phyloP scores from a whole-genome alignment of 202 grass and related monocot genomes.

The Miscanthus sacchariflorus region DNA sequence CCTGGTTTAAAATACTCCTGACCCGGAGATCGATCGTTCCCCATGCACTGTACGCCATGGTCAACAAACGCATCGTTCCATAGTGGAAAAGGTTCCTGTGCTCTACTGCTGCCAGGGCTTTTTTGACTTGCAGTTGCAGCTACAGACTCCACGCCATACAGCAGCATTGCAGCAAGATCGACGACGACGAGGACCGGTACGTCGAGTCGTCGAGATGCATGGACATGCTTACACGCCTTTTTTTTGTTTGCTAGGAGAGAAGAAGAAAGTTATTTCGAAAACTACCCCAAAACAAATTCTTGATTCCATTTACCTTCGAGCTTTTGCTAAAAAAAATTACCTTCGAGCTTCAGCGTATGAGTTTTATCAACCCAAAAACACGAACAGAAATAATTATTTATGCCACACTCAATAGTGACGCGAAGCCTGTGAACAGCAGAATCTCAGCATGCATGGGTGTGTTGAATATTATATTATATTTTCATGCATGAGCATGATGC shows the following conservation, averaged over 20 bases:
- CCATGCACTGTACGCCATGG: conserved; percentile 32
- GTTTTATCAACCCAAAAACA: not conserved
- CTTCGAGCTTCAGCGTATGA: too few relatives aligned
- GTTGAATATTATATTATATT: not conserved
- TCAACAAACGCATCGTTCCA: conserved; percentile 34
- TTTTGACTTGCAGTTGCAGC: conserved; percentile 20
- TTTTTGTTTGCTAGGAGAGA: not conserved
- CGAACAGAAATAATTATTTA: not conserved
- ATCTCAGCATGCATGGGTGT: not conserved
- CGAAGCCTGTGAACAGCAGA: not conserved
- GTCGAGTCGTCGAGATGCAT: too few relatives aligned
- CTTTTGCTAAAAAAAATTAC: too few relatives aligned
- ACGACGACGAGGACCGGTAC: not conserved
- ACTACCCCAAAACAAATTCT: not conserved
- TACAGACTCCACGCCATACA: not conserved
- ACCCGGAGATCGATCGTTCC: conserved; percentile 53
- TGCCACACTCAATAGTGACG: not conserved
- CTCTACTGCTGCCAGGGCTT: conserved; percentile 13
- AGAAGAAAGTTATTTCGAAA: not conserved
- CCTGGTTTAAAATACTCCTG: conserved; percentile 16
- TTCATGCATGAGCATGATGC: not conserved
- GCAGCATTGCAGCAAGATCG: conserved; percentile 28
- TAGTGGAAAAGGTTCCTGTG: not conserved
- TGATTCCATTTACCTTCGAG: not conserved
- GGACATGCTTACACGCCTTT: too few relatives aligned